Evolutionary conservation across 495 filamentous ascomycete genomes (phyloP).

Genomic region (Pseudoneurospora amorphoporcata): DNA sequence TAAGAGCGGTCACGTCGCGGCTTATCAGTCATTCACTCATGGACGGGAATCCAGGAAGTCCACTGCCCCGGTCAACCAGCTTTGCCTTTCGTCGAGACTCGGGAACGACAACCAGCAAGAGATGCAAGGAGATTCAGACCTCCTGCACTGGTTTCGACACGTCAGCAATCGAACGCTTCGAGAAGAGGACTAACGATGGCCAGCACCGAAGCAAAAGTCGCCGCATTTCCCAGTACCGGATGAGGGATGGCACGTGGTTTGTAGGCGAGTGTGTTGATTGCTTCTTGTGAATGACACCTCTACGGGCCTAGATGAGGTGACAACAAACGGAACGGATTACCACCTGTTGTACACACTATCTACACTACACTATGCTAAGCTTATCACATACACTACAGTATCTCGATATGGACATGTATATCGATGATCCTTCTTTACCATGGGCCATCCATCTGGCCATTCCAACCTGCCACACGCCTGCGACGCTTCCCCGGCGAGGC

Average conservation of each 20-base stretch:
- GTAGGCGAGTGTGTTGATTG: not conserved
- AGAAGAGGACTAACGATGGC: not conserved
- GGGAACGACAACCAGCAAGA: not conserved
- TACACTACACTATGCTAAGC: not conserved
- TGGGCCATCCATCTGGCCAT: not conserved
- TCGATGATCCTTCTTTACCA: not conserved
- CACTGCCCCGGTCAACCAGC: not conserved
- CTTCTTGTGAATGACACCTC: not conserved
- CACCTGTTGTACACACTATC: not conserved
- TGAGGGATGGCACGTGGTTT: not conserved
- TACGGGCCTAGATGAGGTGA: not conserved
- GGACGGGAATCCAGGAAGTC: not conserved
- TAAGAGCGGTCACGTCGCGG: conserved; percentile 4
- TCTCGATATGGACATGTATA: not conserved
- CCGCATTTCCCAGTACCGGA: not conserved
- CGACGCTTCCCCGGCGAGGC: not conserved
- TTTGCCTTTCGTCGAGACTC: not conserved
- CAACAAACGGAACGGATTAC: not conserved
- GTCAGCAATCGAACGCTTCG: not conserved
- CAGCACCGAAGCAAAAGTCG: not conserved
- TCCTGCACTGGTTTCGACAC: not conserved
- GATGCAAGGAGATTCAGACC: not conserved
- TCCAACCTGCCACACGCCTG: not conserved
- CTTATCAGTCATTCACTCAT: not conserved
- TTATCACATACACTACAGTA: not conserved